These are phyloP conservation scores for Aspergillus felis DNA, from an alignment of 2,329 filamentous ascomycete genomes.

Conservation along the genomic window DNA sequence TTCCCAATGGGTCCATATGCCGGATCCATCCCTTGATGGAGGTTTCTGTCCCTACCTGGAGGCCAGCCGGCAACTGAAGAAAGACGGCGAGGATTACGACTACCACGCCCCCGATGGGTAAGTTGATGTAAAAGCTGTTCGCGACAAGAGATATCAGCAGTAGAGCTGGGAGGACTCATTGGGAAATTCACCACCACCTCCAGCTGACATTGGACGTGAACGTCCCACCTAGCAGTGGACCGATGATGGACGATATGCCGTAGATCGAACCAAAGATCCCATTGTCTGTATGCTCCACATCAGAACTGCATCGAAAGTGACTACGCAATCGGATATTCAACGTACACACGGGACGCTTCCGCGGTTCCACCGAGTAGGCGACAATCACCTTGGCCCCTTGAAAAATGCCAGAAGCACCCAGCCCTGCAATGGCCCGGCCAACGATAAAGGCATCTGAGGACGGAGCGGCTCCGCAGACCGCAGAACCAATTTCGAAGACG, in stretches of 20 bases:
- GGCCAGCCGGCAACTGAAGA: constrained; percentile 38
- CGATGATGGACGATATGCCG: not conserved
- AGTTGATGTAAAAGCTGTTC: constrained; percentile 38
- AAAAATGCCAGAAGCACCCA: constrained; percentile 4
- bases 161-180: too few species aligned
- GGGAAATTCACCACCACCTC: constrained; percentile 6
- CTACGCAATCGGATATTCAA: too few species aligned
- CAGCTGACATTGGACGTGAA: constrained; percentile 4
- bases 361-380: too few species aligned
- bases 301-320: too few species aligned
- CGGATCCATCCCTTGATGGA: constrained; percentile 25
- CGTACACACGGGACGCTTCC: too few species aligned
- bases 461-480: not conserved
- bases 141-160: too few species aligned
- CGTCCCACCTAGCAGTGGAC: constrained; percentile 1
- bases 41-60: constrained; percentile 19
- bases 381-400: not conserved
- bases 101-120: constrained; percentile 35
- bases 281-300: not conserved
- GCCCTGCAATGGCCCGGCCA: constrained; percentile 2
- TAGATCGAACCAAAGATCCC: not conserved
- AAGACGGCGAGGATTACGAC: constrained; percentile 47
- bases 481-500: constrained; percentile 3
- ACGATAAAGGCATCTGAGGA: constrained; percentile 1
- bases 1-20: constrained; percentile 32